Evolutionary conservation across 805 yeast species (phyloP), one percentile per base, ranked within the genome.

Genomic region (Komagataella mondaviorum): DNA sequence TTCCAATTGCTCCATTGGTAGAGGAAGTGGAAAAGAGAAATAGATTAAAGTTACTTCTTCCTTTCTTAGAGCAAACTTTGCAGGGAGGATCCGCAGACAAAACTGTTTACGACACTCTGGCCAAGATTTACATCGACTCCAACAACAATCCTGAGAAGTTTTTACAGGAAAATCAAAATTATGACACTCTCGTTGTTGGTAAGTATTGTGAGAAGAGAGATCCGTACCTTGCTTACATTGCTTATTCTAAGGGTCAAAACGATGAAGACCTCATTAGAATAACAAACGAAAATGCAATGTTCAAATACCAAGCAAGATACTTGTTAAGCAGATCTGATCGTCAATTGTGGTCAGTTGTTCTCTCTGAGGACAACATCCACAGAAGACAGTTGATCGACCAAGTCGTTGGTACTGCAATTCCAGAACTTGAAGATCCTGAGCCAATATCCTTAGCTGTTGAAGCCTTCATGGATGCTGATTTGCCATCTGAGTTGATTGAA

Each of bases 201-300:
- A 88, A 81, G 65, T 93, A 93, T 75, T 93, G 99, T 77, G 99
- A 93, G 71, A 91, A 88, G 80, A 86, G 99, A 70, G 99, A 93
- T 64, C 99, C 99, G 55, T 93, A 88, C 71, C 75, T 93, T 65
- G 99, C 99, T 24, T 93, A 88, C 69, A 93, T 93, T 70, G 95
- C 96, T 50, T 93, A 93, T 69, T 95, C 95, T 55, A 91, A 90
- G 71, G 99, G 99, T 64, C 73, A 77, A 51, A 90, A 91, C 61
- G 96, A 93, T 66, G 83, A 75, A 53, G 99, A 93, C 67, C 78
- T 93, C 62, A 80, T 93, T 61, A 76, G 79, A 63, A 89, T 93
- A 68, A 93, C 99, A 58, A 93, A 93, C 67, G 98, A 93, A 63
- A 93, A 93, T 68, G 80, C 93, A 60, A 93, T 93, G 99, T 93